Conservation (phyloP, 306 rosid genomes). For the Quercus parvula region DNA sequence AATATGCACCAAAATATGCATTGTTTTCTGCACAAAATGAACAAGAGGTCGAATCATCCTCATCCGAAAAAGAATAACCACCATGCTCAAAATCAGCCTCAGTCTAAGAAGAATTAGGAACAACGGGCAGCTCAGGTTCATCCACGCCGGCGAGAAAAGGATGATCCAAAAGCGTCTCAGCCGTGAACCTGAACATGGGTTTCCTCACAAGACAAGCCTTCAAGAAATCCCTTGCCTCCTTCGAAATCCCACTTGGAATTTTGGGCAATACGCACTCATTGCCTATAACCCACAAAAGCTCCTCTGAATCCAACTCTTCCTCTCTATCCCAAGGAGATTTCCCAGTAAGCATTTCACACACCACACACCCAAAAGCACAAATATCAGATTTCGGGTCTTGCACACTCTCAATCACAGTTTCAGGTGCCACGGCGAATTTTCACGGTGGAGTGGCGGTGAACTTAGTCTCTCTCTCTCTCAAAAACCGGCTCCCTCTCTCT, state of each 20-base stretch:
- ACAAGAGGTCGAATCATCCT: no score
- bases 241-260: constrained; percentile 8
- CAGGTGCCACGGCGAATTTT: no score
- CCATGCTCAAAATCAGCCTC: background rate
- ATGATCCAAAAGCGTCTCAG: constrained; percentile 26
- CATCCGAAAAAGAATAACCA: background rate
- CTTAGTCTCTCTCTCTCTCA: no score
- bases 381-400: no score
- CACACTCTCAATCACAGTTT: no score
- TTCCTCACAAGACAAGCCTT: constrained; percentile 24
- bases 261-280: background rate
- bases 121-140: background rate
- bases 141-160: background rate
- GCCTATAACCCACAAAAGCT: background rate
- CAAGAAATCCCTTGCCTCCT: constrained; percentile 12
- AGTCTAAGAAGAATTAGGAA: background rate
- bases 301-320: background rate
- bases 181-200: constrained; percentile 15
- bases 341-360: no score
- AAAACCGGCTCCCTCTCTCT: no score
- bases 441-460: no score
- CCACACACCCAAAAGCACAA: no score
- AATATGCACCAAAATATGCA: background rate
- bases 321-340: background rate
- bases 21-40: no score